These are phyloP conservation scores for Daldinia grandis DNA, from an alignment of 495 filamentous ascomycete species.

Conservation along the genomic window DNA sequence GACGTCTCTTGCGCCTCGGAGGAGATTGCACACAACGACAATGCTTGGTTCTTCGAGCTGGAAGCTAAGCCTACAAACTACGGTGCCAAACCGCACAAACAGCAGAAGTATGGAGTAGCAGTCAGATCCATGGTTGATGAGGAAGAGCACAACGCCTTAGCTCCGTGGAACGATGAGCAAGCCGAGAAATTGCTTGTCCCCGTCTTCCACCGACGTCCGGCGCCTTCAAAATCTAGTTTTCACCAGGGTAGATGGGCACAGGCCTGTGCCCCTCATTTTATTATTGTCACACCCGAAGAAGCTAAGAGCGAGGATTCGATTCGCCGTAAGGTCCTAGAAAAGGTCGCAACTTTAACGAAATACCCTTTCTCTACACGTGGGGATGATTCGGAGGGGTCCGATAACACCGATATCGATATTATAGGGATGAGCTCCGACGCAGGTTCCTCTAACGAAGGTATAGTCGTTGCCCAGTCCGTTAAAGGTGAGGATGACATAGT, in stretches of 20 bases:
- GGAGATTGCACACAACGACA: constrained; percentile 69
- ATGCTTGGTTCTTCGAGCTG: constrained; percentile 79
- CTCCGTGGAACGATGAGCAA: constrained; percentile 66
- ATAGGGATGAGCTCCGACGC: constrained; percentile 79
- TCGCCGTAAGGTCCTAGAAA: constrained; percentile 59
- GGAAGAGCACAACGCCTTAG: constrained; percentile 64
- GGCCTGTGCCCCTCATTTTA: constrained; percentile 58
- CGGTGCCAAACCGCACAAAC: constrained; percentile 60
- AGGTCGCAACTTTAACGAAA: constrained; percentile 56
- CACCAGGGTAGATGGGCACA: constrained; percentile 35
- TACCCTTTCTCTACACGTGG: constrained; percentile 52
- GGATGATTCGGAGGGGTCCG: constrained; percentile 58
- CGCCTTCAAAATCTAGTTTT: constrained; percentile 17
- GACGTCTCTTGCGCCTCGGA: constrained; percentile 72
- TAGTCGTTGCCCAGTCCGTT: constrained; percentile 77
- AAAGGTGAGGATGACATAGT: constrained; percentile 92
- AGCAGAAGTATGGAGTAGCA: constrained; percentile 51
- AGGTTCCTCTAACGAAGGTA: constrained; percentile 71
- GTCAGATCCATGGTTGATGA: constrained; percentile 58
- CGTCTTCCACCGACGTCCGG: constrained; percentile 70
- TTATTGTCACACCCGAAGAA: constrained; percentile 59
- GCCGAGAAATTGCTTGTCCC: constrained; percentile 80
- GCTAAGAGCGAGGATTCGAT: constrained; percentile 60
- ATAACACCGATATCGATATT: constrained; percentile 71
- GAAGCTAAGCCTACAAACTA: constrained; percentile 81